Conservation (phyloP, 1,284 basidiomycete genomes). For the Moesziomyces parantarcticus region DNA sequence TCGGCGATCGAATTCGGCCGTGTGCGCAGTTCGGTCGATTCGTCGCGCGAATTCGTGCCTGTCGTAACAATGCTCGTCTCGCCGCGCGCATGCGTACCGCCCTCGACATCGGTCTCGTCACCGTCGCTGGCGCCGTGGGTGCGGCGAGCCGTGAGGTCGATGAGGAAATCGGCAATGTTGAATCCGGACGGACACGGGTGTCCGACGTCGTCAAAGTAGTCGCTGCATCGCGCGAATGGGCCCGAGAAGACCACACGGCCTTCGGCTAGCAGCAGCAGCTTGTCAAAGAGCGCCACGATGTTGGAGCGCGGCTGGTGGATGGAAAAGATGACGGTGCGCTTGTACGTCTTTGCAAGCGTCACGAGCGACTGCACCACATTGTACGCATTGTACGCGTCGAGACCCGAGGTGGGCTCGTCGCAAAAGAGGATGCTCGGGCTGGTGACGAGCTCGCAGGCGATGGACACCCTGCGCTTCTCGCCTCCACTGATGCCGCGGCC, state of each 20-base stretch:
- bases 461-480: conserved; percentile 72
- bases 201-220: conserved; percentile 82
- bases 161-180: conserved; percentile 84
- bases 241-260: conserved; percentile 80
- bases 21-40: conserved; percentile 72
- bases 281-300: conserved; percentile 94
- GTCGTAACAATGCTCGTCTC: conserved; percentile 40
- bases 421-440: conserved; percentile 94
- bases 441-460: conserved; percentile 98
- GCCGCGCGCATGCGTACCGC: conserved; percentile 3
- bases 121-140: neutral
- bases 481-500: conserved; percentile 71
- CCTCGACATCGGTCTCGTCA: conserved; percentile 19
- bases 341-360: conserved; percentile 85
- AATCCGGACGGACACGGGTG: conserved; percentile 91
- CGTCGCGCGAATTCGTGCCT: conserved; percentile 34
- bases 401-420: conserved; percentile 92
- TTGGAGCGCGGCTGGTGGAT: conserved; percentile 99
- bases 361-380: conserved; percentile 92
- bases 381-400: conserved; percentile 90
- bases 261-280: conserved; percentile 83
- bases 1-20: conserved; percentile 74
- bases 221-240: conserved; percentile 78
- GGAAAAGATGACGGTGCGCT: conserved; percentile 95
- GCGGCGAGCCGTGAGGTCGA: conserved; percentile 51